phyloP scores from a whole-genome alignment of 192 early-diverging fungal genomes.

The Coemansia sp. region DNA sequence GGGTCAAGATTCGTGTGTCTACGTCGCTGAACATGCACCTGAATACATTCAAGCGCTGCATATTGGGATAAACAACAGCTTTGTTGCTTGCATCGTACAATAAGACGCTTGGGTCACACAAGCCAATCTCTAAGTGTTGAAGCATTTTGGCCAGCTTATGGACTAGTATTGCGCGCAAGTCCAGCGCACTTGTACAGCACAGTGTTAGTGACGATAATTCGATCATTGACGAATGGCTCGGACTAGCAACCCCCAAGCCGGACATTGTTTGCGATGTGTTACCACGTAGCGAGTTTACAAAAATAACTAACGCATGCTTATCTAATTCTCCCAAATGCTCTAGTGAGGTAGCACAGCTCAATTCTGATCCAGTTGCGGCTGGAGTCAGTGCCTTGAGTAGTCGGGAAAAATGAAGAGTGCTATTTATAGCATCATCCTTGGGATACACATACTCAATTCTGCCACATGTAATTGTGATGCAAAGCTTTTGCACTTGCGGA shows the following conservation, averaged over 20 bases:
- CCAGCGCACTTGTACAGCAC: not conserved
- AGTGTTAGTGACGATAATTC: not conserved
- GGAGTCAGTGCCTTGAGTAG: not conserved
- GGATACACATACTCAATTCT: not conserved
- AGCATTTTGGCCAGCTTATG: not conserved
- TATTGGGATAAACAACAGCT: not conserved
- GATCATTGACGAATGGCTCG: not conserved
- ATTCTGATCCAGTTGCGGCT: not conserved
- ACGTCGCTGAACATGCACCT: not conserved
- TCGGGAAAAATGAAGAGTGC: not conserved
- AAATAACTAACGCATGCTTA: not conserved
- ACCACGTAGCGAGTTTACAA: not conserved
- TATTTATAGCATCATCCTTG: not conserved
- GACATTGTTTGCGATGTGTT: not conserved
- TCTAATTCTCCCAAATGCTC: not conserved
- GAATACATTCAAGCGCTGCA: constrained; percentile 2
- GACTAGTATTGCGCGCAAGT: not conserved
- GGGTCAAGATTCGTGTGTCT: not conserved
- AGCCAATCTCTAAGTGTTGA: not conserved
- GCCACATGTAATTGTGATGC: not conserved
- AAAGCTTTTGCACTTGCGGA: not conserved
- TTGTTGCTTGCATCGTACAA: not conserved
- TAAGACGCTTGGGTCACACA: not conserved
- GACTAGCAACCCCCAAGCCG: not conserved
- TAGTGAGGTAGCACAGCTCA: not conserved